Evolutionary conservation across 1,139 yeast species (phyloP).

Genomic region (Hanseniaspora uvarum): DNA sequence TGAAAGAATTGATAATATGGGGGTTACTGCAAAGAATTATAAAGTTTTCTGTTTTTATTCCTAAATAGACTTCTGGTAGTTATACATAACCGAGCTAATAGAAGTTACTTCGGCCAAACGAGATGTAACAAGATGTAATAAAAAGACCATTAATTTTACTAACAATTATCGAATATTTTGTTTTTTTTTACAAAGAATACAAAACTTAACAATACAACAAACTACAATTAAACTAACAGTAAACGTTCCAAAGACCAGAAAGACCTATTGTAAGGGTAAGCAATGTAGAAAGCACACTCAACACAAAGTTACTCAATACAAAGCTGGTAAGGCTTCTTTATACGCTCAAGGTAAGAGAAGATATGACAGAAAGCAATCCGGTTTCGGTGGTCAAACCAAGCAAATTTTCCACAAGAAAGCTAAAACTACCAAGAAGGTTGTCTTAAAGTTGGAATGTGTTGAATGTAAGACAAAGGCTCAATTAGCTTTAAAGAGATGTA

Average conservation of each 20-base stretch:
- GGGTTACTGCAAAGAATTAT: too few relatives aligned
- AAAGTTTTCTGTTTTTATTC: too few relatives aligned
- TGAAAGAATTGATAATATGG: too few relatives aligned
- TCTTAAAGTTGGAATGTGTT: slow-evolving; percentile 97
- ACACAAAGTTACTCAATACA: slow-evolving; percentile 99
- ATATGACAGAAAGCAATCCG: slow-evolving; percentile 99
- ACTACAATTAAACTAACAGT: slow-evolving; percentile 38
- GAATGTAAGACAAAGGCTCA: slow-evolving; percentile 98
- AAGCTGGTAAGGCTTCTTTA: slow-evolving; percentile 99
- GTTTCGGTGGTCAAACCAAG: slow-evolving; percentile 99
- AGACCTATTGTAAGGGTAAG: slow-evolving; percentile 99
- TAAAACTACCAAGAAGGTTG: slow-evolving; percentile 99
- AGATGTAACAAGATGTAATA: neutral
- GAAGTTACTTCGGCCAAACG: neutral
- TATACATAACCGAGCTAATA: neutral
- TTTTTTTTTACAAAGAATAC: too few relatives aligned
- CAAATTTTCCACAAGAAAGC: slow-evolving; percentile 99
- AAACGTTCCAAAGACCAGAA: slow-evolving; percentile 99
- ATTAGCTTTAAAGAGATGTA: slow-evolving; percentile 97
- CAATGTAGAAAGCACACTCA: slow-evolving; percentile 99
- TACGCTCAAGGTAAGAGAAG: slow-evolving; percentile 99
- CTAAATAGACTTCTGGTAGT: neutral
- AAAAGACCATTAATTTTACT: neutral
- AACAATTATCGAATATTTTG: slow-evolving; percentile 2
- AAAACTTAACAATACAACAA: neutral